phyloP scores from a whole-genome alignment of 331 rosid genomes.

The Stylosanthes scabra region DNA sequence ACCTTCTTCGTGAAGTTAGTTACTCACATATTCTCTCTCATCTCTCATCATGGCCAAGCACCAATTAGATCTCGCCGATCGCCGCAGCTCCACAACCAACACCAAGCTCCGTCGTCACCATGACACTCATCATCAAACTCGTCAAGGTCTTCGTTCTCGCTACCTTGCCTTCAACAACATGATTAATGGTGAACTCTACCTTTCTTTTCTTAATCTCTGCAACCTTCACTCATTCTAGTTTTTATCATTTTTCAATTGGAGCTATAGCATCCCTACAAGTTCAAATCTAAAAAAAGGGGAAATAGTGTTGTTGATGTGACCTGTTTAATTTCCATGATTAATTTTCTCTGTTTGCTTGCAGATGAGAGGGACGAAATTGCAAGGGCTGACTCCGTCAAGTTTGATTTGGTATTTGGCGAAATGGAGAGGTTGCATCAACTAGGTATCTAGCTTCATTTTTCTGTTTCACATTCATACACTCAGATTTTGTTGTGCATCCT shows the following conservation, averaged over 20 bases:
- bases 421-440: conserved; percentile 47
- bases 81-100: no score
- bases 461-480: neutral
- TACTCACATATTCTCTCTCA: neutral
- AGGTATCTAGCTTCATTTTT: conserved; percentile 35
- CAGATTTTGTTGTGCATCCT: neutral
- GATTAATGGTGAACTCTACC: conserved; percentile 32
- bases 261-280: neutral
- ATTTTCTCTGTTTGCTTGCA: conserved; percentile 28
- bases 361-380: conserved; percentile 44
- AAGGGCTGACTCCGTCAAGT: conserved; percentile 35
- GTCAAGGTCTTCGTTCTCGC: conserved; percentile 47
- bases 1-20: no score
- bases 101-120: neutral
- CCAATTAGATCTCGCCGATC: neutral
- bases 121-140: conserved; percentile 12
- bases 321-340: neutral
- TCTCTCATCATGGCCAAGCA: neutral
- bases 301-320: neutral
- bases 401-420: conserved; percentile 40
- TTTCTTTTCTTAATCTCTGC: neutral
- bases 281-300: neutral
- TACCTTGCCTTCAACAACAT: conserved; percentile 36
- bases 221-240: neutral
- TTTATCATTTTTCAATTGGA: no score